Conservation (phyloP, 345 rosid genomes). For the Euphorbia peplus region DNA sequence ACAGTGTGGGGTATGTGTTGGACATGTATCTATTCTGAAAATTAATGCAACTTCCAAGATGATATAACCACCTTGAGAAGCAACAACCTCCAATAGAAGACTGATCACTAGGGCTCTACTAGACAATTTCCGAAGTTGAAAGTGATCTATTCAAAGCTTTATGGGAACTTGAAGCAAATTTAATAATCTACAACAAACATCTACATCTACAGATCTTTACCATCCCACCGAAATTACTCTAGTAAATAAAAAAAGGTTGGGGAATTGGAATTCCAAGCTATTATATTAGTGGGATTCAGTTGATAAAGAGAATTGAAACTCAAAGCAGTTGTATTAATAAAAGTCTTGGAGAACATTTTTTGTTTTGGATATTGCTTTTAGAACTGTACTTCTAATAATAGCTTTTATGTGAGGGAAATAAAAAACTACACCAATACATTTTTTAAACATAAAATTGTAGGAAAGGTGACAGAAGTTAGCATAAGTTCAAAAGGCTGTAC, state of each 20-base stretch:
- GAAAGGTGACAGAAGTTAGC: neutral
- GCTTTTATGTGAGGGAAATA: neutral
- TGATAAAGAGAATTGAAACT: too few relatives aligned
- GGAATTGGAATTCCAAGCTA: neutral
- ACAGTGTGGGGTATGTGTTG: neutral
- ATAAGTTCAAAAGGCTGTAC: neutral
- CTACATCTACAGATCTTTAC: constrained; percentile 22
- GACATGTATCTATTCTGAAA: neutral
- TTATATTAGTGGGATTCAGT: neutral
- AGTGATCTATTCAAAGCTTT: constrained; percentile 8
- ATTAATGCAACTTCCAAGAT: constrained; percentile 23
- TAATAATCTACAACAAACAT: constrained; percentile 24
- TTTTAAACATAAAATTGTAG: neutral
- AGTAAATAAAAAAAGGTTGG: neutral
- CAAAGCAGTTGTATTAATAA: neutral
- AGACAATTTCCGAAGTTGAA: constrained; percentile 20
- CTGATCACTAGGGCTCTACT: constrained; percentile 11
- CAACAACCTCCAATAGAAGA: constrained; percentile 14
- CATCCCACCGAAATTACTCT: constrained; percentile 15
- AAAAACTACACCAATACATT: neutral
- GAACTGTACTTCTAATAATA: neutral
- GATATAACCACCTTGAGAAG: neutral
- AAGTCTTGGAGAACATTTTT: neutral
- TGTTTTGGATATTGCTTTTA: neutral
- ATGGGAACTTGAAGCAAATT: constrained; percentile 50